Conservation (phyloP, 1,284 basidiomycete species). For the Takashimella tepidaria region DNA sequence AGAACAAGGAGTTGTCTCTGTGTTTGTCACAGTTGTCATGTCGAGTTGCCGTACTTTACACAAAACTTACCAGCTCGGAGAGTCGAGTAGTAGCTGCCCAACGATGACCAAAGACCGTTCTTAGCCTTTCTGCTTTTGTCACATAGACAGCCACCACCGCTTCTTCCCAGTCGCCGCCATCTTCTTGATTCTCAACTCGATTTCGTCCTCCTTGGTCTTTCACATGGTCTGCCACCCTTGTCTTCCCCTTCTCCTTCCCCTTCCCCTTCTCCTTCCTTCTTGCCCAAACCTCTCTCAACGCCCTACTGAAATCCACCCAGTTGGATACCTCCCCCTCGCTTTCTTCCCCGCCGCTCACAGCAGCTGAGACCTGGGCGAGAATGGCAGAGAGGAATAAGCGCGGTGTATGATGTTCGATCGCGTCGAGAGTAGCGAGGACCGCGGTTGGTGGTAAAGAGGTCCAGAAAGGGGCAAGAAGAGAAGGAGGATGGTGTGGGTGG, state of each 20-base stretch:
- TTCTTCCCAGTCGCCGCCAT: slow-evolving; percentile 34
- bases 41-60: not conserved
- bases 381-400: slow-evolving; percentile 64
- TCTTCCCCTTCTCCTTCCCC: slow-evolving; percentile 15
- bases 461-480: slow-evolving; percentile 8
- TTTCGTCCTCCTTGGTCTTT: slow-evolving; percentile 19
- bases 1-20: too few species aligned
- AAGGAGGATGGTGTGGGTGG: slow-evolving; percentile 55
- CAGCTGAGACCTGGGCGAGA: slow-evolving; percentile 56
- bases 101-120: slow-evolving; percentile 58
- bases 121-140: slow-evolving; percentile 65
- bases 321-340: slow-evolving; percentile 52
- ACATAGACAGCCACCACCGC: slow-evolving; percentile 56
- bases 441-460: slow-evolving; percentile 43
- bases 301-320: slow-evolving; percentile 64
- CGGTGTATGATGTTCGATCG: slow-evolving; percentile 60
- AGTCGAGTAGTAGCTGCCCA: slow-evolving; percentile 67
- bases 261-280: slow-evolving; percentile 25
- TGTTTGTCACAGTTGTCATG: too few species aligned
- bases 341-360: slow-evolving; percentile 30
- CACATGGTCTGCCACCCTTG: slow-evolving; percentile 13
- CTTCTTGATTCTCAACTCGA: slow-evolving; percentile 11
- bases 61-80: slow-evolving; percentile 61
- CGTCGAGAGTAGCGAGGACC: slow-evolving; percentile 53
- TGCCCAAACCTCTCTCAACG: slow-evolving; percentile 49